phyloP scores from a whole-genome alignment of 2,329 filamentous ascomycete species.

The Aspergillus nomiae region DNA sequence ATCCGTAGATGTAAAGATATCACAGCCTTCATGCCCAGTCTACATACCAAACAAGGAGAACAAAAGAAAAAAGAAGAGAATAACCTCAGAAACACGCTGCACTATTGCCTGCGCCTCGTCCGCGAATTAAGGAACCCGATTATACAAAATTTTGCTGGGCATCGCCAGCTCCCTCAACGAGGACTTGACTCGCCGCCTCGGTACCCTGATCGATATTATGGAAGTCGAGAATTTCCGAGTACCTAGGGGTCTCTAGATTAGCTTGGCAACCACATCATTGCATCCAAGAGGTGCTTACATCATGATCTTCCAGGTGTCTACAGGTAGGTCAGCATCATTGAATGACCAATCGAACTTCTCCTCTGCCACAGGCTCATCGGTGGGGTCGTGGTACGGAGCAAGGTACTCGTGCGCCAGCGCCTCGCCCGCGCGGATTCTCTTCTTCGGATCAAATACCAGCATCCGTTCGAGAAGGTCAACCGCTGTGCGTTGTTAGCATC shows the following conservation, averaged over 20 bases:
- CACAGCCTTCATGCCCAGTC: constrained; percentile 23
- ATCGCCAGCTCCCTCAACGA: constrained; percentile 28
- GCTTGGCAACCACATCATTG: neutral
- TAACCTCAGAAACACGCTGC: constrained; percentile 21
- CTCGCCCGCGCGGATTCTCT: constrained; percentile 83
- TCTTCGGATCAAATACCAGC: constrained; percentile 98
- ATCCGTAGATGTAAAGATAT: constrained; percentile 23
- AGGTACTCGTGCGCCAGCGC: constrained; percentile 92
- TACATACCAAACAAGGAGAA: constrained; percentile 17
- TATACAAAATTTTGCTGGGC: constrained; percentile 31
- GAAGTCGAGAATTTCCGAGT: constrained; percentile 97
- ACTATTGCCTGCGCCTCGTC: constrained; percentile 18
- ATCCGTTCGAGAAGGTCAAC: constrained; percentile 93
- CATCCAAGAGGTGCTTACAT: constrained; percentile 65
- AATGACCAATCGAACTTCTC: constrained; percentile 99
- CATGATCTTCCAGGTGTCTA: constrained; percentile 99
- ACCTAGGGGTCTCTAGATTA: constrained; percentile 59
- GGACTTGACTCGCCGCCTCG: constrained; percentile 34
- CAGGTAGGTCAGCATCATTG: constrained; percentile 94
- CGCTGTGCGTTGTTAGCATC: constrained; percentile 53
- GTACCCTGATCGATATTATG: constrained; percentile 76
- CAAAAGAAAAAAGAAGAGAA: constrained; percentile 18
- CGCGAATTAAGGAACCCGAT: constrained; percentile 5
- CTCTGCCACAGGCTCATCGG: constrained; percentile 90
- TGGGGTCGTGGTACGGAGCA: constrained; percentile 93